Base-by-base conservation (phyloP, 2,329 filamentous ascomycete species). In the Pseudogymnoascus verrucosus region DNA sequence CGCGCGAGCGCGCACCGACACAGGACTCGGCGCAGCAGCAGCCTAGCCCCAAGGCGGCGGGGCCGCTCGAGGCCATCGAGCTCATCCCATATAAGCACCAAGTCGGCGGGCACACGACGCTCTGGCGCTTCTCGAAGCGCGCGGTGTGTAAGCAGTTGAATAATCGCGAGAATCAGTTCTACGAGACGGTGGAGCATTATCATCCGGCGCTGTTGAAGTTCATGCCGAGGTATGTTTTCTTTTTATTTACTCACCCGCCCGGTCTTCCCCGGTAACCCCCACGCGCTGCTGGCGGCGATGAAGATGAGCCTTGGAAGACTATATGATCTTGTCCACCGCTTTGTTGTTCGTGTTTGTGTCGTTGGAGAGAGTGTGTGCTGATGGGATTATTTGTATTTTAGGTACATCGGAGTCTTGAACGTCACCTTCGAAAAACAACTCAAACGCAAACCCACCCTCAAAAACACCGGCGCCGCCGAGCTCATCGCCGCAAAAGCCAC, bases 141-240 rank as follows among this genome's bases (percentile, higher is more conserved):
- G 95, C 95, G 63, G 93, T 99, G 10, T 99, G 95, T 81, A 99
- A 99, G 77, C 92, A 97, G 77, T 84, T 99, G 72, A 99, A 96
- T 76, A 99, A 96, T 74, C 85, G 93, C 71, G 95, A 99, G 74
- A 99, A 99, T 76, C 91, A 96, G 77, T 99, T 99, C 74, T 99
- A 99, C 76, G 95, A 99, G 77, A 95, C 89, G 63, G 91, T 98
- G 71, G 95, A 99, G 78, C 87, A 86, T 71, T 86, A 91, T 69
- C 93, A 99, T 76, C 90, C 92, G 67, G 89, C 96, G 73, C 82
- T 99, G 71, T 79, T 99, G 65, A 86, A 89, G 44, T 99, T 98
- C 74, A 81, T 99, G 67, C 95, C 95, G 68, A 91, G 93, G 87
- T 89, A 79, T 67, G 79, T 64, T 64, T 66, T 39, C 51, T 67